Conservation (phyloP, 768 basidiomycete species). For the Lactifluus subvellereus region DNA sequence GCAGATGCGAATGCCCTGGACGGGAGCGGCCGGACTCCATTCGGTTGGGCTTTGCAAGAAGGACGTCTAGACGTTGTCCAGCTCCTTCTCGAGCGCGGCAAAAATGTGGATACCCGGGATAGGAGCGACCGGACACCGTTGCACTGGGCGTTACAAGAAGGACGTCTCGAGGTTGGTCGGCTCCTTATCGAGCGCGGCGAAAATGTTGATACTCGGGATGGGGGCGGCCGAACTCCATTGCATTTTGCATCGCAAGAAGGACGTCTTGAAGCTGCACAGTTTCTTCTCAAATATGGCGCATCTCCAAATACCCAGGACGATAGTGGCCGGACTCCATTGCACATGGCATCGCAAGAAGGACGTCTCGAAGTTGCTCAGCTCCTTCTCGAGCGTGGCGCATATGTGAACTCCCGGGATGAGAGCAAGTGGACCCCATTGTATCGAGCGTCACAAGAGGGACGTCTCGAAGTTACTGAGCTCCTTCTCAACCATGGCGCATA, state of each 20-base stretch:
- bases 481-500: not conserved
- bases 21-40: not conserved
- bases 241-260: not conserved
- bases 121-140: not conserved
- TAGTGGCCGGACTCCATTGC: not conserved
- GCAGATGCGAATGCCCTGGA: not conserved
- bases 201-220: not conserved
- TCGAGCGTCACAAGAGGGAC: not conserved
- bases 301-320: not conserved
- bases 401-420: not conserved
- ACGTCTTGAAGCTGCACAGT: not conserved
- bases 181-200: not conserved
- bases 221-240: not conserved
- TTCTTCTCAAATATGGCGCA: not conserved
- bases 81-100: not conserved
- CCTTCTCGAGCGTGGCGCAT: not conserved
- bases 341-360: not conserved
- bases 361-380: not conserved
- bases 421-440: not conserved
- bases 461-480: not conserved
- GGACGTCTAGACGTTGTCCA: not conserved
- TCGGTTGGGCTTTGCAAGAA: not conserved
- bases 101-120: not conserved
- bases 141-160: not conserved
- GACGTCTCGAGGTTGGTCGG: not conserved